These are phyloP conservation scores for Trypanosoma congolense DNA, from an alignment of 208 protist species.

Conservation along the genomic window DNA sequence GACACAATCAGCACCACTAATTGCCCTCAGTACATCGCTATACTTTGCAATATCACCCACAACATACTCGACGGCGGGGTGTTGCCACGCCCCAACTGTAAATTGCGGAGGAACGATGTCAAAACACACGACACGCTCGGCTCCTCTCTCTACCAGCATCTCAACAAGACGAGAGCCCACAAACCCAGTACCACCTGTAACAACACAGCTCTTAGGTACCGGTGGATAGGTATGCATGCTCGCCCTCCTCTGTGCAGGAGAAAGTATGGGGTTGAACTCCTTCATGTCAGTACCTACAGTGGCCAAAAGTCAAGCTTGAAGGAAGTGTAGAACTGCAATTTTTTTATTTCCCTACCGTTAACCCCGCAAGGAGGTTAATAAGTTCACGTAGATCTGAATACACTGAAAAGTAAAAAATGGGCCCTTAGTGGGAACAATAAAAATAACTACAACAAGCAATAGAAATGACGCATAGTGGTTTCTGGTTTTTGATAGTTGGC, in stretches of 20 bases:
- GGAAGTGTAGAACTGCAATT: too few species aligned
- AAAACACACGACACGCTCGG: conserved; percentile 85
- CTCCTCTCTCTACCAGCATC: conserved; percentile 94
- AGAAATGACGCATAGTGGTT: too few species aligned
- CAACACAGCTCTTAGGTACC: conserved; percentile 85
- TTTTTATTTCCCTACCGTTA: too few species aligned
- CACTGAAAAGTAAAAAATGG: too few species aligned
- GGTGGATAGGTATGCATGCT: conserved; percentile 45
- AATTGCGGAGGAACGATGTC: conserved; percentile 87
- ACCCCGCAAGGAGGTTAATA: too few species aligned
- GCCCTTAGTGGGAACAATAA: too few species aligned
- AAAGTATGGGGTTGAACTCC: conserved; percentile 60
- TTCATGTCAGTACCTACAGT: too few species aligned
- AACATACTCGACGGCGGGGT: conserved; percentile 88
- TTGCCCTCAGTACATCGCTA: conserved; percentile 57
- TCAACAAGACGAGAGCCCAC: conserved; percentile 93
- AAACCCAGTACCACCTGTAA: conserved; percentile 94
- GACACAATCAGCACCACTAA: conserved; percentile 90
- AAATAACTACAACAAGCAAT: too few species aligned
- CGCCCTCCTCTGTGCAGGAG: conserved; percentile 52
- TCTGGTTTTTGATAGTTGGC: too few species aligned
- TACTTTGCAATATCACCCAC: conserved; percentile 87
- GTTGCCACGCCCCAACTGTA: conserved; percentile 58
- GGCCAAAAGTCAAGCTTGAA: too few species aligned
- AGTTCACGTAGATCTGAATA: too few species aligned